Evolutionary conservation across 768 basidiomycete species (phyloP).

Genomic region (Mycena rosella): DNA sequence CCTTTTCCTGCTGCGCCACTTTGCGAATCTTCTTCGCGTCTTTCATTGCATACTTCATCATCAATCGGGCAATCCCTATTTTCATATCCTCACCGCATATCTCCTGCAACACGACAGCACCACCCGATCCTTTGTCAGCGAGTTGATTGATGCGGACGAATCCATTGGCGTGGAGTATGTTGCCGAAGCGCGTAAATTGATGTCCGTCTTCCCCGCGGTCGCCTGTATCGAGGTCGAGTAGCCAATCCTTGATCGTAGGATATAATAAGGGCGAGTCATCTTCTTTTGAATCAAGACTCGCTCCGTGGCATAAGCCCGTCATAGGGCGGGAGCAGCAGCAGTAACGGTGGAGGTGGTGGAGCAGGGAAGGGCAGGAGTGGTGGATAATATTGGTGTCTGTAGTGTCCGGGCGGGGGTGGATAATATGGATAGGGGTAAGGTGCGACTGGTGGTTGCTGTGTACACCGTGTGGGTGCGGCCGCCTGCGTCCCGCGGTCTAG

Average conservation of each 20-base stretch:
- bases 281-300: neutral
- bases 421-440: neutral
- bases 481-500: neutral
- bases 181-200: neutral
- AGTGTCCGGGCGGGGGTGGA: too few relatives aligned
- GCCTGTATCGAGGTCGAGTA: neutral
- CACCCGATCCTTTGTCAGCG: neutral
- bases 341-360: neutral
- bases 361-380: too few relatives aligned
- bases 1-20: too few relatives aligned
- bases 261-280: neutral
- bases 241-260: constrained; percentile 5
- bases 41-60: neutral
- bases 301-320: neutral
- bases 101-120: too few relatives aligned
- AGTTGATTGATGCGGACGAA: neutral
- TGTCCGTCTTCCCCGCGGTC: constrained; percentile 8
- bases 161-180: neutral
- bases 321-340: neutral
- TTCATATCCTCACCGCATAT: neutral
- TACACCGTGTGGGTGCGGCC: neutral
- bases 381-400: too few relatives aligned
- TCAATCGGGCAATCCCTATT: neutral
- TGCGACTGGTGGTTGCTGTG: neutral
- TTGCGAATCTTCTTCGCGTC: neutral